phyloP scores from a whole-genome alignment of 495 filamentous ascomycete genomes.

The Glarea lozoyensis region DNA sequence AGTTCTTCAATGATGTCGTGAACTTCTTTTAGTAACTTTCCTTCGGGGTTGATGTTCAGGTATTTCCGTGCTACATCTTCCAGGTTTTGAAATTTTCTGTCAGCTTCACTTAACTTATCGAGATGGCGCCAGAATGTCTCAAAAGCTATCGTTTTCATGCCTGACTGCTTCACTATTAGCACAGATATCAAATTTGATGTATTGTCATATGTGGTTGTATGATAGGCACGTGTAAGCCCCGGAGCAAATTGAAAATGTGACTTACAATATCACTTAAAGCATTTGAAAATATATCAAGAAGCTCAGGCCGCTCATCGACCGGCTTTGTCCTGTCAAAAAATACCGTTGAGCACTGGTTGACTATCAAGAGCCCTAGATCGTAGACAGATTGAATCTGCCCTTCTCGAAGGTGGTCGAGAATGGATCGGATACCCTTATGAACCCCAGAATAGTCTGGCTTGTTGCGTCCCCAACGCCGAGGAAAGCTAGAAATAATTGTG shows the following conservation, averaged over 20 bases:
- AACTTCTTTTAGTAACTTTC: conserved; percentile 1
- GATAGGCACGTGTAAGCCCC: too few relatives aligned
- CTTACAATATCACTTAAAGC: conserved; percentile 6
- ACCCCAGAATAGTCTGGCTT: conserved; percentile 10
- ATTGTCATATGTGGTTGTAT: too few relatives aligned
- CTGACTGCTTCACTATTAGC: neutral
- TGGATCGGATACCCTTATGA: neutral
- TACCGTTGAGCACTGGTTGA: conserved; percentile 5
- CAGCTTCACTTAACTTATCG: neutral
- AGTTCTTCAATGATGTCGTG: conserved; percentile 7
- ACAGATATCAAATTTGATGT: neutral
- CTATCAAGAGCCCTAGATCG: conserved; percentile 4
- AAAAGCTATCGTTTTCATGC: conserved; percentile 1
- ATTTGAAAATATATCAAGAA: conserved; percentile 3
- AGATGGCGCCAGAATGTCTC: conserved; percentile 6
- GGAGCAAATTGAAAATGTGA: neutral
- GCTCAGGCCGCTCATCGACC: conserved; percentile 1
- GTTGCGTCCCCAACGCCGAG: conserved; percentile 12
- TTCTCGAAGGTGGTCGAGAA: neutral
- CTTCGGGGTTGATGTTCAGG: conserved; percentile 5
- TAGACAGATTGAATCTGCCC: conserved; percentile 5
- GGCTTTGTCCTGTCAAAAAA: conserved; percentile 7
- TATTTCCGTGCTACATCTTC: conserved; percentile 1
- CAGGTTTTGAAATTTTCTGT: neutral
- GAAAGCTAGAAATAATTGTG: conserved; percentile 11